phyloP scores from a whole-genome alignment of 1,284 basidiomycete genomes.

The Cyathus olla region DNA sequence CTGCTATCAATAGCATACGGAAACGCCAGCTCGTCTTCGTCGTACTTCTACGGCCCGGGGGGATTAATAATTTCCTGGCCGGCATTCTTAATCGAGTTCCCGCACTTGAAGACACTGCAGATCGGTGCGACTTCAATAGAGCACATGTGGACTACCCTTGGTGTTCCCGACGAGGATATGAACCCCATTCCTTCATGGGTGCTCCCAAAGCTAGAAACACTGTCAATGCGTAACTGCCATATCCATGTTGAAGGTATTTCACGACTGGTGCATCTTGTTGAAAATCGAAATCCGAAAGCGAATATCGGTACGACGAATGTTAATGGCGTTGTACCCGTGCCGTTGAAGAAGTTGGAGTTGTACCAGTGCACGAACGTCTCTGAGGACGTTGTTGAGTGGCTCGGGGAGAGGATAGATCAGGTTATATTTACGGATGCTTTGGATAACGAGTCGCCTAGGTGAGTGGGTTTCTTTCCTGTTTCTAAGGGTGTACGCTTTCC shows the following conservation, averaged over 20 bases:
- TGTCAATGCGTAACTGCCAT: conserved; percentile 72
- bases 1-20: conserved; percentile 72
- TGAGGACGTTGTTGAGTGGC: conserved; percentile 73
- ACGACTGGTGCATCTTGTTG: conserved; percentile 76
- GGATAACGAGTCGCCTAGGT: conserved; percentile 42
- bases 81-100: conserved; percentile 42
- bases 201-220: conserved; percentile 65
- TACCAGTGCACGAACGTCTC: conserved; percentile 72
- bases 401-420: conserved; percentile 66
- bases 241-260: conserved; percentile 68
- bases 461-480: conserved; percentile 11
- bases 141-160: conserved; percentile 64
- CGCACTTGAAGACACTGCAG: conserved; percentile 61
- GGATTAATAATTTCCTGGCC: conserved; percentile 51
- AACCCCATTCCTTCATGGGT: conserved; percentile 58
- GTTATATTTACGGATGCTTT: conserved; percentile 69
- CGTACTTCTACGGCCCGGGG: conserved; percentile 53
- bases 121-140: conserved; percentile 74
- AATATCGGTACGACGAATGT: conserved; percentile 28
- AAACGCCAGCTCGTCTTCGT: conserved; percentile 48
- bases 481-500: neutral
- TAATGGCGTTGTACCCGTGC: conserved; percentile 54
- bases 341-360: conserved; percentile 68
- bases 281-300: conserved; percentile 67
- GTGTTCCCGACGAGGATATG: conserved; percentile 65